A percentile compares a stretch with the other conserved stretches of the same genome.
phyloP scores from a whole-genome alignment of 345 rosid species.

The Euphorbia pulcherrima region DNA sequence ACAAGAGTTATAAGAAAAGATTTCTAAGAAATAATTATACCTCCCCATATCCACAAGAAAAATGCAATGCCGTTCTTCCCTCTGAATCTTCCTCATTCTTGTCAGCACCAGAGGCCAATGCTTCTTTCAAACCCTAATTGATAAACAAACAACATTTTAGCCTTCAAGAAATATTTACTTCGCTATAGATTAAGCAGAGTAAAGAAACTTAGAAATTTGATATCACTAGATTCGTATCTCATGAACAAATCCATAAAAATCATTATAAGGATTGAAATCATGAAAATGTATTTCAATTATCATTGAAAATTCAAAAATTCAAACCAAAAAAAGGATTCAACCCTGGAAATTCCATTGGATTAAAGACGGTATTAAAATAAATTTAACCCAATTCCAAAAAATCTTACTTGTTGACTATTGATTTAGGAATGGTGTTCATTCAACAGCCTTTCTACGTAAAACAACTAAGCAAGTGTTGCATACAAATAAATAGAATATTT shows the following conservation, averaged over 20 bases:
- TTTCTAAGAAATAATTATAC: slow-evolving; percentile 34
- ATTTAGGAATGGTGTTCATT: neutral
- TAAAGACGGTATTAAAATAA: neutral
- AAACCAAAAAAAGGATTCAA: too few species aligned
- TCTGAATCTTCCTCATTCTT: slow-evolving; percentile 98
- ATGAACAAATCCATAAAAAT: neutral
- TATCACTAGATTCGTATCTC: neutral
- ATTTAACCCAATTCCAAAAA: neutral
- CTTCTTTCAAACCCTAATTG: slow-evolving; percentile 72
- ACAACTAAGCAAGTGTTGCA: neutral
- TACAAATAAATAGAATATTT: neutral
- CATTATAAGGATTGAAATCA: neutral
- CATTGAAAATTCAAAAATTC: neutral
- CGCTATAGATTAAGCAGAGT: neutral
- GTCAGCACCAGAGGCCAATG: slow-evolving; percentile 79
- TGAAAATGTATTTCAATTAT: neutral
- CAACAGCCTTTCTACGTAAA: neutral
- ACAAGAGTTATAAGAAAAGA: neutral
- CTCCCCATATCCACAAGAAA: slow-evolving; percentile 99
- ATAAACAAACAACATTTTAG: neutral
- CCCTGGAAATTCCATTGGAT: neutral
- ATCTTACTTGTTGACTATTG: neutral
- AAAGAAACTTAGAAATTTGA: neutral
- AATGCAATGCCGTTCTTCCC: slow-evolving; percentile 97
- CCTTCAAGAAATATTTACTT: neutral